Base-by-base conservation (phyloP, 441 rosid species). In the Bocquillonia castaneifolia region DNA sequence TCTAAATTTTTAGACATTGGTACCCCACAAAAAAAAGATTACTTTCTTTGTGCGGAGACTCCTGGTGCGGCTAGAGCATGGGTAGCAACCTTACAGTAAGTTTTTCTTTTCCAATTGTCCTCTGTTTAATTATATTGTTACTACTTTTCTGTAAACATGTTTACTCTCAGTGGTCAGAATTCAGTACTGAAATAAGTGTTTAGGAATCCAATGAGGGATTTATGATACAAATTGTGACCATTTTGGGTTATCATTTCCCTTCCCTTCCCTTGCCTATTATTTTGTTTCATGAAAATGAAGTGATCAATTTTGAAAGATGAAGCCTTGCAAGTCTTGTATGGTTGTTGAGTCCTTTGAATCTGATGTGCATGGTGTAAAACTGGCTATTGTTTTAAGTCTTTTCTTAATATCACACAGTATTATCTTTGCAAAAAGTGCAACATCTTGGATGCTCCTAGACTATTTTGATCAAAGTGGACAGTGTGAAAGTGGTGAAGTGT, bases 21-120 rank as follows among this genome's bases (percentile, higher is more conserved):
- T 67, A 94, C 99, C 10, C 98, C 97, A 28, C 89, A 88, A 81
- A 92, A 83, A 79, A 88, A 86, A 70, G 99, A 92, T 70, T 91
- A 91, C 79, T 94, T 92, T 76, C 86, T 94, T 29, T 94, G 98
- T 79, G 92, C 97, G 22, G 99, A 94, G 75, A 92, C 99, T 71
- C 89, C 99, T 70, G 91, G 90, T 72, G 98, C 99, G 29, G 90
- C 97, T 73, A 87, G 85, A 77, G 99, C 99, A 54, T 94, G 97
- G 97, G 99, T 94, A 23, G 78, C 92, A 61, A 94, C 99, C 50
- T 81, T 94, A 70, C 90, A 85, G 99, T 94, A 87, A 86, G 96
- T 75, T 59, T 74, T 36, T 50, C 67, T 28, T 53, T 75, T 69
- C 15, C 8, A 28, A 58, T 23, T 8, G 20, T 66, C 44, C 32